phyloP scores from a whole-genome alignment of 306 rosid species.

The Castanea mollissima region DNA sequence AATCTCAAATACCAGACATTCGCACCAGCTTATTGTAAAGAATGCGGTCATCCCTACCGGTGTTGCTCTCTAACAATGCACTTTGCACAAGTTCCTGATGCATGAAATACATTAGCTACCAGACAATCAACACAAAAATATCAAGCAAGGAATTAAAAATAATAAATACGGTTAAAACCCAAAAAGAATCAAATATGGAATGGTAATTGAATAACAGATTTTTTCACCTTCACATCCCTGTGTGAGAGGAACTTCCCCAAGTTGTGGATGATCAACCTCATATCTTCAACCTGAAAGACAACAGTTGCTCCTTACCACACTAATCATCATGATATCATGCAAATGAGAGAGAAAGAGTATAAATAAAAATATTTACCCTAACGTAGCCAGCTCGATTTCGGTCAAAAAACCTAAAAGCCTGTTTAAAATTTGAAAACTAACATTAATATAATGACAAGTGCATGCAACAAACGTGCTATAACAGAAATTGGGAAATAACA shows the following conservation, averaged over 20 bases:
- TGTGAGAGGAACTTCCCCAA: constrained; percentile 87
- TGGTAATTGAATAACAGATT: background rate
- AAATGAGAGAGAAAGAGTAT: background rate
- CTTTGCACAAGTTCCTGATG: constrained; percentile 96
- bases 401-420: constrained; percentile 96
- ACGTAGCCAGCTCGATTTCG: constrained; percentile 74
- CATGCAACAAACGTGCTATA: background rate
- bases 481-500: background rate
- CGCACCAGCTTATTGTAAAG: constrained; percentile 85
- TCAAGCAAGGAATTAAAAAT: background rate
- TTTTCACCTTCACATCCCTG: constrained; percentile 88
- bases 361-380: constrained; percentile 53
- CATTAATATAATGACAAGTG: constrained; percentile 9
- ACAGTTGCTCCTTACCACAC: constrained; percentile 13
- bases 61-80: constrained; percentile 92
- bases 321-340: background rate
- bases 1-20: constrained; percentile 53
- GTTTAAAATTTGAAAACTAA: constrained; percentile 26
- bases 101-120: constrained; percentile 10
- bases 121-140: background rate
- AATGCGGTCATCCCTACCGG: constrained; percentile 87
- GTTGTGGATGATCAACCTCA: constrained; percentile 79
- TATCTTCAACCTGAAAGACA: constrained; percentile 81
- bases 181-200: background rate
- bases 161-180: too few relatives aligned